phyloP scores from a whole-genome alignment of 805 yeast species.

The Wickerhamiella sorbophila region DNA sequence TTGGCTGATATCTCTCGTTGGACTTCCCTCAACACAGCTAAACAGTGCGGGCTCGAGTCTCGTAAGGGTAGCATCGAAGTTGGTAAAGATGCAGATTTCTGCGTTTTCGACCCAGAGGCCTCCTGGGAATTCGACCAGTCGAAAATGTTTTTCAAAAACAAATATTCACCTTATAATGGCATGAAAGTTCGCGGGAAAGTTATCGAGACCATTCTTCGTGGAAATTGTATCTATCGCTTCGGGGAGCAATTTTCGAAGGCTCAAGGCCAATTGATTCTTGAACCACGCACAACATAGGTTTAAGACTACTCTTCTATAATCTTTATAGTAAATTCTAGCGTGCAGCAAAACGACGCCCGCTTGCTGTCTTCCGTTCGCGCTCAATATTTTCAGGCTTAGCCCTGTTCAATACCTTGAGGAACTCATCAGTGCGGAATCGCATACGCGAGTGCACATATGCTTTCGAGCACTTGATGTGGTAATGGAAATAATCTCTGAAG shows the following conservation, averaged over 20 bases:
- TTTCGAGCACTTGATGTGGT: constrained; percentile 95
- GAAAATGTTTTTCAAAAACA: constrained; percentile 55
- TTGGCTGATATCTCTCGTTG: constrained; percentile 54
- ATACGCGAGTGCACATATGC: constrained; percentile 97
- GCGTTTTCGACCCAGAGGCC: constrained; percentile 59
- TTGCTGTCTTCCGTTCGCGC: constrained; percentile 60
- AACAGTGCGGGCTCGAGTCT: constrained; percentile 65
- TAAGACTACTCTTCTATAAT: neutral
- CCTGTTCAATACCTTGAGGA: constrained; percentile 86
- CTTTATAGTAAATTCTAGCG: neutral
- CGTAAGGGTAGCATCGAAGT: constrained; percentile 55
- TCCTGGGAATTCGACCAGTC: constrained; percentile 29
- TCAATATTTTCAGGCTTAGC: constrained; percentile 89
- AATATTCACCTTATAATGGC: constrained; percentile 77
- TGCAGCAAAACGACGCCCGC: constrained; percentile 44
- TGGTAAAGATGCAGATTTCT: constrained; percentile 83
- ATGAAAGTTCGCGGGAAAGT: constrained; percentile 55
- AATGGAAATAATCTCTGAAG: constrained; percentile 94
- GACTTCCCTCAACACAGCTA: constrained; percentile 74
- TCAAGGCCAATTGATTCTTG: constrained; percentile 9
- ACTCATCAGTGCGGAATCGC: constrained; percentile 90
- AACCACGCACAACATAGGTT: constrained; percentile 8
- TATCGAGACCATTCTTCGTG: constrained; percentile 65
- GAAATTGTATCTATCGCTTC: constrained; percentile 39
- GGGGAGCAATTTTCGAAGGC: constrained; percentile 11